Base-by-base conservation (phyloP, 768 basidiomycete genomes). In the Agrocybe chaxingu region DNA sequence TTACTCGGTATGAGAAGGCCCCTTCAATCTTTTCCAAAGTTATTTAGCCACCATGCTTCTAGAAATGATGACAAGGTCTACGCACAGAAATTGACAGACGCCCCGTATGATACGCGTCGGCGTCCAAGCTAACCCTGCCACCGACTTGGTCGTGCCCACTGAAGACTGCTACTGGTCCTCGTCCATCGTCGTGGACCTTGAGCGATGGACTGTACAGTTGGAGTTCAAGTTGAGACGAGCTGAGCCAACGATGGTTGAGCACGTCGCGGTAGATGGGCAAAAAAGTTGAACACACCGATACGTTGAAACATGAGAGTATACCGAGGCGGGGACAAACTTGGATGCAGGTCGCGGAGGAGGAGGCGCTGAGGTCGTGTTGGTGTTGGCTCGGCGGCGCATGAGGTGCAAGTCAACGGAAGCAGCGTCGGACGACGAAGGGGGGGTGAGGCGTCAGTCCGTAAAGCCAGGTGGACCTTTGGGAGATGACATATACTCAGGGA, bases 201-300 rank as follows among this genome's bases (percentile, higher is more conserved):
- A 85, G 66, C n/a, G 77, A 82, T 4, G 82, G 76, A 48, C 84
- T 86, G 49, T 79, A 76, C 24, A 89, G 66, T 50, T 80, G 78
- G 47, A 88, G 70, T 54, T 85, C 79, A 58, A 87, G 66, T 57
- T 80, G 77, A 18, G 74, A 60, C 18, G 80, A 79, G 18, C 81
- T 83, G 29, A 48, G 30, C 13, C 5, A 7, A 44, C 44, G 43
- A 50, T 13, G 42, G 37, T 41, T 18, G 24, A 11, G 44, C 7
- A 44, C 29, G 13, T 5, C 19, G 16, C 18, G 9, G 36, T 12
- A 24, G 24, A n/a, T 8, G 43, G 34, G 13, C 41, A 40, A 18
- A 32, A 16, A 31, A 18, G 47, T 13, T 2, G 7, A 13, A 59
- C 74, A 57, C 49, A 79, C 80, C 78, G 76, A 57, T 78, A 79